A percentile compares a stretch with the other conserved stretches of the same genome.
phyloP scores from a whole-genome alignment of 176 grass and related monocot species.

The Musa schizocarpa region DNA sequence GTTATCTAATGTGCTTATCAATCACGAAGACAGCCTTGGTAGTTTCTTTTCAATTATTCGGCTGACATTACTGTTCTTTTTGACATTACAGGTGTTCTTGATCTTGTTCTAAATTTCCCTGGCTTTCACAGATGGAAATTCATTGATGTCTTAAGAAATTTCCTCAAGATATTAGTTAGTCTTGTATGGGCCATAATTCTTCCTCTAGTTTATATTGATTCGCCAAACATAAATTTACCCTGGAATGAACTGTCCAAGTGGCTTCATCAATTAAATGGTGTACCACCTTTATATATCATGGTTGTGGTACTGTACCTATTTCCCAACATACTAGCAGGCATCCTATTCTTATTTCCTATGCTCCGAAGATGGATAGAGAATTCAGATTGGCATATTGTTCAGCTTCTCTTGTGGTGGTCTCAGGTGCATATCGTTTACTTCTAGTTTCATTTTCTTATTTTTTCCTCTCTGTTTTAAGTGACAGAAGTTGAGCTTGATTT shows the following conservation, averaged over 20 bases:
- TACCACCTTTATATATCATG: slow-evolving; percentile 74
- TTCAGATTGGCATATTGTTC: slow-evolving; percentile 64
- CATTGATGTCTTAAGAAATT: slow-evolving; percentile 53
- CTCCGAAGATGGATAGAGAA: slow-evolving; percentile 66
- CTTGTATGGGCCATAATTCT: slow-evolving; percentile 70
- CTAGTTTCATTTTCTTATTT: slow-evolving; percentile 3
- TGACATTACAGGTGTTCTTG: slow-evolving; percentile 58
- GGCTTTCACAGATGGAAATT: slow-evolving; percentile 74
- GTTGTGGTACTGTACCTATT: slow-evolving; percentile 70
- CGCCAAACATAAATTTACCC: slow-evolving; percentile 42
- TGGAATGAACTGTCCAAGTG: slow-evolving; percentile 38
- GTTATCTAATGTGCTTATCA: too few relatives aligned
- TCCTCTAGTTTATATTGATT: slow-evolving; percentile 71
- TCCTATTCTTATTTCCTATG: slow-evolving; percentile 63
- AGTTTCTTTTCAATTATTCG: not conserved
- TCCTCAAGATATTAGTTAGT: slow-evolving; percentile 74
- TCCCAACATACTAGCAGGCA: slow-evolving; percentile 51
- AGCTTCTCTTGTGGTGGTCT: slow-evolving; percentile 89
- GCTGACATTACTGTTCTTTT: not conserved
- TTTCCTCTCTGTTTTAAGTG: not conserved
- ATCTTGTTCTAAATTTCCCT: slow-evolving; percentile 87
- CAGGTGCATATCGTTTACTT: slow-evolving; percentile 53
- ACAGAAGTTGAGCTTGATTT: too few relatives aligned
- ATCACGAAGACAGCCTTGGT: not conserved
- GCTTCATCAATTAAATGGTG: slow-evolving; percentile 59